A percentile compares a stretch with the other conserved stretches of the same genome.
Evolutionary conservation across 768 basidiomycete species (phyloP).

Genomic region (Hericium erinaceus): DNA sequence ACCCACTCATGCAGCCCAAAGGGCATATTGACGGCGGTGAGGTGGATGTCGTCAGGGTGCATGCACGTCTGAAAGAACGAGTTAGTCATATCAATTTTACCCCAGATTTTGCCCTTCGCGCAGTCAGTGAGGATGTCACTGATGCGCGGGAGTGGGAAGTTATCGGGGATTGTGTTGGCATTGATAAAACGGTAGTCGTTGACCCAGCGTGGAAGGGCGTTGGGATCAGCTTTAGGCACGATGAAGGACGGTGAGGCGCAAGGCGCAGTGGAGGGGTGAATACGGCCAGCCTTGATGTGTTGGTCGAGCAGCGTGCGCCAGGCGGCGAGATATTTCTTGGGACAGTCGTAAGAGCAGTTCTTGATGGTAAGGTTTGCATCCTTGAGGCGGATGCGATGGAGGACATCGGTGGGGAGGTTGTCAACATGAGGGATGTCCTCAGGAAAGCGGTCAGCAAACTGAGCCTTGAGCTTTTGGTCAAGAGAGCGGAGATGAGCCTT

Average conservation of each 20-base stretch:
- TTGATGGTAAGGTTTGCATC: not conserved
- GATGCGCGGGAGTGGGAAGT: slow-evolving; percentile 12
- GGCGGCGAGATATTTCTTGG: slow-evolving; percentile 22
- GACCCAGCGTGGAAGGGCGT: slow-evolving; percentile 25
- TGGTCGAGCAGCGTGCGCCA: slow-evolving; percentile 26
- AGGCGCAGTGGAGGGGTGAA: slow-evolving; percentile 19
- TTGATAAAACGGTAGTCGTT: slow-evolving; percentile 27
- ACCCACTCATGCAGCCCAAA: slow-evolving; percentile 28
- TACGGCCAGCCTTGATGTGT: slow-evolving; percentile 24
- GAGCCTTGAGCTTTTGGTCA: not conserved
- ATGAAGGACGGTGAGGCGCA: slow-evolving; percentile 30
- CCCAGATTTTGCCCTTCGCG: slow-evolving; percentile 27
- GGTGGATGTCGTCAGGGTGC: slow-evolving; percentile 19
- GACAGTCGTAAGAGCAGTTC: slow-evolving; percentile 20
- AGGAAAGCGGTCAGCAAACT: not conserved
- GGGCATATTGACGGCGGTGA: slow-evolving; percentile 30
- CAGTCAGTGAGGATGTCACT: slow-evolving; percentile 26
- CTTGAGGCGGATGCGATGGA: not conserved
- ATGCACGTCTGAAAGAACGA: slow-evolving; percentile 30
- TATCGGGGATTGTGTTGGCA: slow-evolving; percentile 21
- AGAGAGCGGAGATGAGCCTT: not conserved
- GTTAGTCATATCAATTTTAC: slow-evolving; percentile 31
- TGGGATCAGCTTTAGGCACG: slow-evolving; percentile 16
- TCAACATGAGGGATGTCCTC: not conserved
- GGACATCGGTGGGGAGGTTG: not conserved